Conservation (phyloP, 805 yeast genomes). For the Candida odintsovae region DNA sequence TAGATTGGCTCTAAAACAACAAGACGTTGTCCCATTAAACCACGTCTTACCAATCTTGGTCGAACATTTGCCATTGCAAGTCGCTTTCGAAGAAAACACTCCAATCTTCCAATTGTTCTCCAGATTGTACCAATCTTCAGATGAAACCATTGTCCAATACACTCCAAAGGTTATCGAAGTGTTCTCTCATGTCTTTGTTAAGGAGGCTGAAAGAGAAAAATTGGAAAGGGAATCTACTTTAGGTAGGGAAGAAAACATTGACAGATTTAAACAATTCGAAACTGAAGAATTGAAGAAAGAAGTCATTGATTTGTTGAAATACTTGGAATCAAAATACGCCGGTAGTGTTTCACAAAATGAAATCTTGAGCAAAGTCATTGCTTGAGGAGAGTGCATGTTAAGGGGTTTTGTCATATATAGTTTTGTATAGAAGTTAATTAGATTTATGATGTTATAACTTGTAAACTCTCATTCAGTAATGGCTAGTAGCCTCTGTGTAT, state of each 20-base stretch:
- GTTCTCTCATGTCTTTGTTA: slow-evolving; percentile 64
- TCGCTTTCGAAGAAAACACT: slow-evolving; percentile 87
- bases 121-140: slow-evolving; percentile 60
- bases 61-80: slow-evolving; percentile 75
- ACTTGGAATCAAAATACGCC: slow-evolving; percentile 56
- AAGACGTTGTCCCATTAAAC: slow-evolving; percentile 66
- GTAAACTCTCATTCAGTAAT: neutral
- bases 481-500: neutral
- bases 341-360: slow-evolving; percentile 52
- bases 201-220: slow-evolving; percentile 69
- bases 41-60: slow-evolving; percentile 72
- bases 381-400: slow-evolving; percentile 5
- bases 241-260: slow-evolving; percentile 81
- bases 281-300: slow-evolving; percentile 56
- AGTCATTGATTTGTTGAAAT: slow-evolving; percentile 67
- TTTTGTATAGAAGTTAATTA: neutral
- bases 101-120: slow-evolving; percentile 81
- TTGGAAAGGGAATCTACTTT: slow-evolving; percentile 68
- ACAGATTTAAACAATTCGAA: slow-evolving; percentile 73
- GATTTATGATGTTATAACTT: neutral
- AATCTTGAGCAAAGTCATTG: slow-evolving; percentile 29
- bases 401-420: neutral
- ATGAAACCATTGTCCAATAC: slow-evolving; percentile 45
- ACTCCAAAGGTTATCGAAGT: slow-evolving; percentile 62
- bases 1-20: slow-evolving; percentile 75